Evolutionary conservation across 2,329 filamentous ascomycete genomes (phyloP).

Genomic region (Scedosporium aurantiacum): DNA sequence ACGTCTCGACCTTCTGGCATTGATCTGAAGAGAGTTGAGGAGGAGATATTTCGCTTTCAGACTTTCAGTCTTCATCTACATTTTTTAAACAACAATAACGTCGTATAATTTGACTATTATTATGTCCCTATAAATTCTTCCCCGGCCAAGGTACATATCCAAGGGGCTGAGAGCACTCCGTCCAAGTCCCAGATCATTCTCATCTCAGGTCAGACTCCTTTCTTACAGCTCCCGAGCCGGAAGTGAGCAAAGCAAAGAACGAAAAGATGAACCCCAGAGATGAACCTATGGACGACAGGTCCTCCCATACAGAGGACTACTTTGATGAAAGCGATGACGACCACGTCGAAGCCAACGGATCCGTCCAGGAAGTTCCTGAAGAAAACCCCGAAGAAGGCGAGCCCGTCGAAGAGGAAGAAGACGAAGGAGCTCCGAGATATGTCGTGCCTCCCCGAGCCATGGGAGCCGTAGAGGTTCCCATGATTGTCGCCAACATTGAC

Average conservation of each 20-base stretch:
- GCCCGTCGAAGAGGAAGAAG: background rate
- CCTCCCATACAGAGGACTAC: background rate
- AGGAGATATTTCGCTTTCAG: too few species aligned
- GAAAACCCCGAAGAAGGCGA: background rate
- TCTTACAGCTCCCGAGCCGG: too few species aligned
- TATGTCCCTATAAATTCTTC: too few species aligned
- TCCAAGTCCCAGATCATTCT: too few species aligned
- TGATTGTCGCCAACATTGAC: slow-evolving; percentile 31
- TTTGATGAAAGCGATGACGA: background rate
- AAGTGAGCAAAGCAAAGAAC: background rate
- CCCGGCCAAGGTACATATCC: too few species aligned
- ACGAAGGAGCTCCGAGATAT: slow-evolving; percentile 9
- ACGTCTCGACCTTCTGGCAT: background rate
- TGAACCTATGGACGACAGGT: background rate
- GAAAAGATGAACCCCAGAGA: background rate
- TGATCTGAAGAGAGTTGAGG: too few species aligned
- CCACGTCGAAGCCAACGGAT: background rate
- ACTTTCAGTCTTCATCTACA: too few species aligned
- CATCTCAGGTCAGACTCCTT: too few species aligned
- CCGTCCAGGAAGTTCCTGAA: background rate
- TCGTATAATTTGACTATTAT: too few species aligned
- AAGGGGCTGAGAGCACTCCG: too few species aligned
- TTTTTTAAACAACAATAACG: too few species aligned
- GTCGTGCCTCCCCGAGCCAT: slow-evolving; percentile 22
- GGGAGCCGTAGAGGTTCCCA: slow-evolving; percentile 31